Evolutionary conservation across 1,139 yeast species (phyloP), one percentile per base, ranked within the genome.

Genomic region (Candida freyschussii): DNA sequence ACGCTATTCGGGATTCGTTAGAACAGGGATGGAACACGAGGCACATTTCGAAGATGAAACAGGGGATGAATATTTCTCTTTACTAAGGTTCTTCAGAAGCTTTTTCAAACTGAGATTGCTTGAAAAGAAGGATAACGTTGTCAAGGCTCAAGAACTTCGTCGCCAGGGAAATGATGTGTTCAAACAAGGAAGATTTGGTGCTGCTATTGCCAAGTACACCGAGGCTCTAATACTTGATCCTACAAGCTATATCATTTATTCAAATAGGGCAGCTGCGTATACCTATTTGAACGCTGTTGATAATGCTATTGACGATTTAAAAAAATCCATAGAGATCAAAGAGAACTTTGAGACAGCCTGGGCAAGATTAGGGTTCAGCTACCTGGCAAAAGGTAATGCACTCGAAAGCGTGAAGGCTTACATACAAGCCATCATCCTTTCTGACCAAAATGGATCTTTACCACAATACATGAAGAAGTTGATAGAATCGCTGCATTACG

Each of bases 241-340:
- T n/a, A 28, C 40, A 3, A 51, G 56, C 18, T 51, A 50, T 30
- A 48, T 57, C 4, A 25, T 62, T 5, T 53, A 54, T 22, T 57
- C 61, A 13, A 61, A 60, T 40, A 47, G 68, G 30, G 64, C 64
- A 4, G 65, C 66, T 3, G 57, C 60, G 7, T 55, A 53, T 29
- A 56, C 60, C 12, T 50, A 52, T 21, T 36, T 60, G 30, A 60
- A 57, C 21, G 43, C 55, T 11, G 47, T 50, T 34, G 55, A 56
- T 4, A 57, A 53, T 24, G 65, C 67, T 1, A 53, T 55, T 20
- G 41, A 36, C 5, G 68, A 63, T 39, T 39, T 61, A 19, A 20
- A 38, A 14, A 52, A 43, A 21, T 56, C 67, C 7, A 36, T 55
- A 7, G 45, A 45, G 12, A 23, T 60, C 1, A 50, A 55, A 13